Conservation (phyloP, 106 monocot species). For the Apostasia ramifera region DNA sequence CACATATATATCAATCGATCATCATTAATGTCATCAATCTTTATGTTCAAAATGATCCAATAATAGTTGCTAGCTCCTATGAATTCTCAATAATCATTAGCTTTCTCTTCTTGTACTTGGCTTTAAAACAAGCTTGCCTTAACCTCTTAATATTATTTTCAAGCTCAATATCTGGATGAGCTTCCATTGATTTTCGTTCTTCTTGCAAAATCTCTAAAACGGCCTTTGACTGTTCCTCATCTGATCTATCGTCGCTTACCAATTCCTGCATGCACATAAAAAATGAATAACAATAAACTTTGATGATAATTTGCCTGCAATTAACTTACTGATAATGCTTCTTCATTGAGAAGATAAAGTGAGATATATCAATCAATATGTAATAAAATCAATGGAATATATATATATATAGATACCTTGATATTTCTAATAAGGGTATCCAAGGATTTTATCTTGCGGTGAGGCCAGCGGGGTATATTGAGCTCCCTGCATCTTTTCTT, state of each 20-base stretch:
- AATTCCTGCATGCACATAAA: slow-evolving; percentile 25
- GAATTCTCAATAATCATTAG: slow-evolving; percentile 1
- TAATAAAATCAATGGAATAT: background rate
- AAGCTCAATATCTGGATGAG: slow-evolving; percentile 38
- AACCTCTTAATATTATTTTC: slow-evolving; percentile 71
- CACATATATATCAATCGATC: too few relatives aligned
- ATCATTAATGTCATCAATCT: too few relatives aligned
- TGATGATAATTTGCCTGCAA: background rate
- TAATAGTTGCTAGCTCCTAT: too few relatives aligned
- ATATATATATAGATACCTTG: slow-evolving; percentile 23
- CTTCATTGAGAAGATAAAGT: background rate
- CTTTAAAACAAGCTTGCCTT: slow-evolving; percentile 89
- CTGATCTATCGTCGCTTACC: slow-evolving; percentile 28
- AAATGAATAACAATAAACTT: background rate
- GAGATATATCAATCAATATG: background rate
- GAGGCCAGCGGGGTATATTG: slow-evolving; percentile 74
- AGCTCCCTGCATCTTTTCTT: slow-evolving; percentile 82
- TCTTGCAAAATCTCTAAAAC: slow-evolving; percentile 51
- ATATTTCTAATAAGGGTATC: slow-evolving; percentile 68
- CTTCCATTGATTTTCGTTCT: slow-evolving; percentile 54
- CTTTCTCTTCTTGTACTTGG: slow-evolving; percentile 75
- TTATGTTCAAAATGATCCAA: too few relatives aligned
- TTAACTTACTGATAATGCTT: background rate
- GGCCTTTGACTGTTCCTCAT: slow-evolving; percentile 24
- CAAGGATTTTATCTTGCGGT: slow-evolving; percentile 76